Evolutionary conservation across 2,329 filamentous ascomycete species (phyloP).

Genomic region (Botrytis paeoniae): DNA sequence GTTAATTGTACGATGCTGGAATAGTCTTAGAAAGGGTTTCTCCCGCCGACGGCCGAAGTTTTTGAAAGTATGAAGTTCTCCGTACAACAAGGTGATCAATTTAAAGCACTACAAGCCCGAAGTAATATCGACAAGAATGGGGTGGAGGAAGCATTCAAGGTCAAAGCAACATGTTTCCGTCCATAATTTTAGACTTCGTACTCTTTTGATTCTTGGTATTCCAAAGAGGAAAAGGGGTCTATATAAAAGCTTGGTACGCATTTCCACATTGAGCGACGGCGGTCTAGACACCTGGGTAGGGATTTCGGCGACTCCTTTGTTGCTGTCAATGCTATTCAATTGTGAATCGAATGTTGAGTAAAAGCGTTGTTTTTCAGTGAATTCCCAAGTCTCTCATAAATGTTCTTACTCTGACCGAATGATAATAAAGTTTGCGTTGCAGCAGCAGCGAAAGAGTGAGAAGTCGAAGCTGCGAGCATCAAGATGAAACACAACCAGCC

Average conservation of each 20-base stretch:
- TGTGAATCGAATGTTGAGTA: neutral
- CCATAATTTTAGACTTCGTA: neutral
- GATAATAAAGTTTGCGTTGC: neutral
- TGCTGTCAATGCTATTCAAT: neutral
- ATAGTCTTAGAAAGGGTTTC: neutral
- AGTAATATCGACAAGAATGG: neutral
- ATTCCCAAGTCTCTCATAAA: neutral
- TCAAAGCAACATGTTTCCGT: neutral
- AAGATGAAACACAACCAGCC: neutral
- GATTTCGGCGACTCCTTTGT: neutral
- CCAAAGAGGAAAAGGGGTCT: neutral
- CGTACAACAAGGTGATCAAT: neutral
- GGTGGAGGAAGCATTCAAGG: neutral
- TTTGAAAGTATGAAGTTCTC: neutral
- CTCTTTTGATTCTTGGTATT: neutral
- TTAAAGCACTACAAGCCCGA: neutral
- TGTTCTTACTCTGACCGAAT: neutral
- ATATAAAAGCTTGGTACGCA: neutral
- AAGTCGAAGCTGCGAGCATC: neutral
- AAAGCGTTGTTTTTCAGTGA: neutral
- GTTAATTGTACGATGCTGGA: neutral
- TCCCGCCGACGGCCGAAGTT: neutral
- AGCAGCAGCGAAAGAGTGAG: neutral
- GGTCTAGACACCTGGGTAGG: neutral
- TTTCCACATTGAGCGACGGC: neutral